Percentiles rank a stretch among this genome's conserved stretches.
Conservation (phyloP, 768 basidiomycete species). For the Auriscalpium microsporum region DNA sequence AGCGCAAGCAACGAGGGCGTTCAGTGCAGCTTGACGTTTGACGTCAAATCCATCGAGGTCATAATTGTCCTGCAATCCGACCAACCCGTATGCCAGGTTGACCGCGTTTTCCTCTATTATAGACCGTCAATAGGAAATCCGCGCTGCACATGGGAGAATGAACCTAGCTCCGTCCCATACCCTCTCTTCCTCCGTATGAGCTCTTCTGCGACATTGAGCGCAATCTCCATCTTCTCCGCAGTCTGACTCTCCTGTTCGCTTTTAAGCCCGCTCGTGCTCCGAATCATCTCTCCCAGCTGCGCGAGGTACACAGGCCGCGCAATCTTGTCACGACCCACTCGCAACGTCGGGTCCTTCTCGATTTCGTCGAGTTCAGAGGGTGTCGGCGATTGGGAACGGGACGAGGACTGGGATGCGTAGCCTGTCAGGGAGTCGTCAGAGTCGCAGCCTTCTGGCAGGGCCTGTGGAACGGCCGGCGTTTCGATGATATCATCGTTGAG, state of each 20-base stretch:
- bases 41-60: slow-evolving; percentile 73
- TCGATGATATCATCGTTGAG: slow-evolving; percentile 1
- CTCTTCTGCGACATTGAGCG: slow-evolving; percentile 68
- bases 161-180: slow-evolving; percentile 87
- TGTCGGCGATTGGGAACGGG: slow-evolving; percentile 74
- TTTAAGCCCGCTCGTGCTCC: slow-evolving; percentile 43
- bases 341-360: slow-evolving; percentile 77
- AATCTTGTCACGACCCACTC: slow-evolving; percentile 59
- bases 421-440: slow-evolving; percentile 79
- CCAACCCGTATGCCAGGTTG: slow-evolving; percentile 63
- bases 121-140: background rate
- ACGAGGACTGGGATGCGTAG: slow-evolving; percentile 58
- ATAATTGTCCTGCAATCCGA: slow-evolving; percentile 75
- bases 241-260: slow-evolving; percentile 52
- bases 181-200: slow-evolving; percentile 75
- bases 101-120: slow-evolving; percentile 83
- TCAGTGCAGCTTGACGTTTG: slow-evolving; percentile 68
- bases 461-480: background rate
- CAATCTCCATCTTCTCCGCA: slow-evolving; percentile 75
- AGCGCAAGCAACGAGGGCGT: slow-evolving; percentile 71
- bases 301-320: slow-evolving; percentile 83
- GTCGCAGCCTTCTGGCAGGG: slow-evolving; percentile 38
- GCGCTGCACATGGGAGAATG: slow-evolving; percentile 17
- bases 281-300: slow-evolving; percentile 75
- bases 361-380: slow-evolving; percentile 75